Conservation (phyloP, 2,329 filamentous ascomycete genomes). For the Trichoderma sp. region DNA sequence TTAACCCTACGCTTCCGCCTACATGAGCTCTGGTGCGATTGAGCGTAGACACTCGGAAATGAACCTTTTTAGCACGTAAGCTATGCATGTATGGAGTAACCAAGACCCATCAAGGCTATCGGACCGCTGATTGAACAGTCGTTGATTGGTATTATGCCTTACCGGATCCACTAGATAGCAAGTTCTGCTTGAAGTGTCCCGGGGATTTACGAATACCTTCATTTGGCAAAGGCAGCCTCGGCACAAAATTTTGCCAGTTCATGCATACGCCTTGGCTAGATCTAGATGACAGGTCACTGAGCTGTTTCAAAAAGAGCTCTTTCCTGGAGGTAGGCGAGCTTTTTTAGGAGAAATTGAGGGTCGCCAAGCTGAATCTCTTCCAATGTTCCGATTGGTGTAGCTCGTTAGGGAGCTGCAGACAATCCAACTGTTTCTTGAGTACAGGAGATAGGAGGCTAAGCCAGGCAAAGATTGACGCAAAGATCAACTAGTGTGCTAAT, state of each 20-base stretch:
- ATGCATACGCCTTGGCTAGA: background rate
- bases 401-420: background rate
- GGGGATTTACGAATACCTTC: background rate
- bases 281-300: background rate
- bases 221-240: background rate
- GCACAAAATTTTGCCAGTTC: background rate
- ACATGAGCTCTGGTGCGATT: background rate
- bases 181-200: background rate
- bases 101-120: background rate
- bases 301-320: background rate
- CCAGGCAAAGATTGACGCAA: background rate
- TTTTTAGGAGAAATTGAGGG: background rate
- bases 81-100: background rate
- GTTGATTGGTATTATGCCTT: background rate
- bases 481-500: background rate
- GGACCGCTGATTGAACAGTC: background rate
- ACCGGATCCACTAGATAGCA: background rate
- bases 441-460: accelerated
- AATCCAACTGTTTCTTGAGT: background rate
- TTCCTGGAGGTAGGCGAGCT: background rate
- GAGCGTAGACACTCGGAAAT: background rate
- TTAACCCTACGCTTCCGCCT: background rate
- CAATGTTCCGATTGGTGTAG: background rate
- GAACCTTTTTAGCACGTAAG: background rate
- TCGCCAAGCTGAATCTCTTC: background rate